phyloP scores from a whole-genome alignment of 2,329 filamentous ascomycete species.

The Acrocalymma vagum region DNA sequence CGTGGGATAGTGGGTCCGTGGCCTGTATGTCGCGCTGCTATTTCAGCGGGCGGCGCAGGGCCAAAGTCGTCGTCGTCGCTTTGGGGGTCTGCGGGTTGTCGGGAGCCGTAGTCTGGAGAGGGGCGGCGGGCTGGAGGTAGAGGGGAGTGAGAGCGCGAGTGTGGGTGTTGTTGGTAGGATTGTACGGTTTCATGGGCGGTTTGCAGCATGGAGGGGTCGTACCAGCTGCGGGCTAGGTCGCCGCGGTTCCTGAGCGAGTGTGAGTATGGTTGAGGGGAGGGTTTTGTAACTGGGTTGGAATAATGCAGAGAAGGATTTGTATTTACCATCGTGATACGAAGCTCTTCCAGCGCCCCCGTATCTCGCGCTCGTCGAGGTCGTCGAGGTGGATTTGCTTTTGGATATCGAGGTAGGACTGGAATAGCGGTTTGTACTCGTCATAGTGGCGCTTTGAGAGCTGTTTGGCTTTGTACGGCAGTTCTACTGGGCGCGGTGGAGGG shows the following conservation, averaged over 20 bases:
- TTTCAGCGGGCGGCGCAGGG: slow-evolving; percentile 57
- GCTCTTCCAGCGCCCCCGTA: slow-evolving; percentile 89
- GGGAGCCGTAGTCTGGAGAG: slow-evolving; percentile 27
- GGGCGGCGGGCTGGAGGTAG: slow-evolving; percentile 24
- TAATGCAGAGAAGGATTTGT: not conserved
- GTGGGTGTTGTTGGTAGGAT: slow-evolving; percentile 17
- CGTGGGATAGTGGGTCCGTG: slow-evolving; percentile 72
- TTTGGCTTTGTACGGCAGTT: slow-evolving; percentile 71
- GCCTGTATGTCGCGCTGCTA: slow-evolving; percentile 29
- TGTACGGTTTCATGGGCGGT: slow-evolving; percentile 54
- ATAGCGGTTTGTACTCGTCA: slow-evolving; percentile 72
- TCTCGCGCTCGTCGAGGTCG: slow-evolving; percentile 76
- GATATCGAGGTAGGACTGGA: slow-evolving; percentile 85
- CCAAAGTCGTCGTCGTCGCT: slow-evolving; percentile 62
- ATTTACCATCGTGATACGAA: slow-evolving; percentile 85
- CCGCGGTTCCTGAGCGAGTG: slow-evolving; percentile 74
- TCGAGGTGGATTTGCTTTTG: slow-evolving; percentile 80
- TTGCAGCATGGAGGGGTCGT: slow-evolving; percentile 78
- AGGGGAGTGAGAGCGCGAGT: slow-evolving; percentile 9
- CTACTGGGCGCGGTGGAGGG: slow-evolving; percentile 31
- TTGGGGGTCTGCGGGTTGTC: slow-evolving; percentile 17
- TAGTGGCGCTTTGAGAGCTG: slow-evolving; percentile 75
- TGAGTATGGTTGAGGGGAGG: slow-evolving; percentile 49
- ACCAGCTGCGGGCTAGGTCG: slow-evolving; percentile 91
- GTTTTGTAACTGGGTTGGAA: not conserved